Evolutionary conservation across 1,284 basidiomycete genomes (phyloP), one percentile per base, ranked within the genome.

Genomic region (Ganoderma lucidum): DNA sequence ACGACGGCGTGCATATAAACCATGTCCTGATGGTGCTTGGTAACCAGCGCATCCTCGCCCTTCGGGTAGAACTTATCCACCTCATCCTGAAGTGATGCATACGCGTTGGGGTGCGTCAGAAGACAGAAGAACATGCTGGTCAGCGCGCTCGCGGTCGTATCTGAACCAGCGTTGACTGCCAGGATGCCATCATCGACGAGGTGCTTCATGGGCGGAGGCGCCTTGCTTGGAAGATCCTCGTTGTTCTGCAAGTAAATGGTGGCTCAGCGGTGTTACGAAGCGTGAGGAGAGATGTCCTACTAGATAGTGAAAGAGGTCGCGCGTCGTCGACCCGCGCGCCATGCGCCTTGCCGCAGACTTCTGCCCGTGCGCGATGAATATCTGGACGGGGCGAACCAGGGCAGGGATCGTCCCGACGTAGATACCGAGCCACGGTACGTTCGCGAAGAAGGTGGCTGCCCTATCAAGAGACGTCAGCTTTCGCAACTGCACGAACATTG

Each of bases 1-100:
- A 80, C 76, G 28, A 71, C 70, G 41, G 79, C 80, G 44, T 76
- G 76, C 12, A 82, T 69, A 67, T 75, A 81, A 2, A 68, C 62
- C 75, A 82, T 76, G 0, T 78, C 68, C 1, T 62, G 68, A 55
- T 78, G 74, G 28, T 74, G 68, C 42, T 63, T 56, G 1, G 71
- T 61, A 42, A 78, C 73, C 15, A 75, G 55, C 0, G 75, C 65
- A 41, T 76, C 64, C 41, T 77, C 73, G 8, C 73, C 77, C 6
- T 60, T 60, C 0, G 77, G 76, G 59, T 78, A 80, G 30, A 68
- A 74, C 3, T 62, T 64, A 59, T 81, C 80, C 8, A 80, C 65
- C 60, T 81, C 80, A 6, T 60, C 66, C 42, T 75, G 76, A 0
- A 79, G 65, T 10, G 69, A 70, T 23, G 63, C 62, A 48, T 76